A percentile compares a stretch with the other conserved stretches of the same genome.
phyloP scores from a whole-genome alignment of 2,329 filamentous ascomycete species.

The Thielaviopsis populi region DNA sequence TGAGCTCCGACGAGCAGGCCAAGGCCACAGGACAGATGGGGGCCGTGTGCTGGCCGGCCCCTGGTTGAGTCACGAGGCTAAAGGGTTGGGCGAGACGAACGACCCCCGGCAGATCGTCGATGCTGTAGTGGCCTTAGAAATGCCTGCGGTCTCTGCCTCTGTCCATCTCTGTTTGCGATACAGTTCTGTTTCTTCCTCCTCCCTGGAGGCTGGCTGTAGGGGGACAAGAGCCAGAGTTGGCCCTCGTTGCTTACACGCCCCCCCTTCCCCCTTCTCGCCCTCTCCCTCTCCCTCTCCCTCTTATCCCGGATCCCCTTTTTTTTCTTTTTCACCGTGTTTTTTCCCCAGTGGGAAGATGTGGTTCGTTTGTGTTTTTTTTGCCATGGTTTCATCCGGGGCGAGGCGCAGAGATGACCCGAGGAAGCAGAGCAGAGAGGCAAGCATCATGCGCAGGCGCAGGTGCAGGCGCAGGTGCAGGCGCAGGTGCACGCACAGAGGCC shows the following conservation, averaged over 20 bases:
- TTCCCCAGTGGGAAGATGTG: neutral
- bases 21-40: too few relatives aligned
- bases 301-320: neutral
- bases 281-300: neutral
- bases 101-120: neutral
- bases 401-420: neutral
- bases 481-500: neutral
- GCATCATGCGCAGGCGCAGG: neutral
- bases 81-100: neutral
- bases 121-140: constrained; percentile 4
- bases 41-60: too few relatives aligned
- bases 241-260: neutral
- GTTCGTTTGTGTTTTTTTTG: neutral
- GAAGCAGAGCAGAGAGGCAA: neutral
- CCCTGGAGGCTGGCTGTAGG: neutral
- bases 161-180: neutral
- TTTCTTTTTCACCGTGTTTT: neutral
- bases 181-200: neutral
- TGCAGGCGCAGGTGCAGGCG: neutral
- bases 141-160: constrained; percentile 3
- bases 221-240: neutral
- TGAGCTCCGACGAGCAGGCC: too few relatives aligned
- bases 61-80: too few relatives aligned
- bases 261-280: neutral
- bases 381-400: neutral